Evolutionary conservation across 192 early-diverging fungal species (phyloP), one percentile per base, ranked within the genome.

Genomic region (Entomortierella parvispora): DNA sequence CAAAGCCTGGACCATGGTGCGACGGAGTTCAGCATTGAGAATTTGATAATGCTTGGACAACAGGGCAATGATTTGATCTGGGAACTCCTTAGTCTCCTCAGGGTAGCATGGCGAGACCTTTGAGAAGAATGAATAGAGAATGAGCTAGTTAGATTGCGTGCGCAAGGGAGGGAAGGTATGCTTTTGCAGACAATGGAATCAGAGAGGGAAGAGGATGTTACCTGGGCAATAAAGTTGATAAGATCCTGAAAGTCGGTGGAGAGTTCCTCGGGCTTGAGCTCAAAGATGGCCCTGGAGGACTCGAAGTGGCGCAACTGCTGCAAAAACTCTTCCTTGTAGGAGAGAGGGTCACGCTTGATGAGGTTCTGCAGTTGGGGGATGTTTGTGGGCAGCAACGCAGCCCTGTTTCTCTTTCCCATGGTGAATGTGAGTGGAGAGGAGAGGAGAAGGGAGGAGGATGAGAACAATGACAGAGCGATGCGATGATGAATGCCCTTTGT

Each of bases 321-420:
- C 50, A 88, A 69, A 68, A 99, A 99, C 84, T 99, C 98, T 46
- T 95, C 93, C 53, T 87, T 84, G 85, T 99, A 99, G 18, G 96
- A 97, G 56, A 79, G 78, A 10, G 96, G 91, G 77, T 99, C 98
- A 32, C 98, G 86, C 81, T 97, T 97, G 80, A 99, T 95, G 50
- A 97, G 87, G 82, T 99, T 99, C 84, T 99, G 98, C 62, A 99
- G 88, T 84, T 99, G 97, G 37, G 98, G 94, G 62, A 99, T 88
- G 89, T 99, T 95, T 20, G 71, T 89, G 14, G 88, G 83, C 58
- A 91, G 70, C 52, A 86, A 64, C n/a, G 85, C 81, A 26, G 86
- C 83, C 79, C 88, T 79, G 64, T 89, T 86, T 32, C 88, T 77
- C 69, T 82, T 87, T 33, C 84, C 89, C 89, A 91, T 91, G 67